A percentile compares a stretch with the other conserved stretches of the same genome.
Evolutionary conservation across 2,329 filamentous ascomycete genomes (phyloP).

Genomic region (Trichoderma aggressivum): DNA sequence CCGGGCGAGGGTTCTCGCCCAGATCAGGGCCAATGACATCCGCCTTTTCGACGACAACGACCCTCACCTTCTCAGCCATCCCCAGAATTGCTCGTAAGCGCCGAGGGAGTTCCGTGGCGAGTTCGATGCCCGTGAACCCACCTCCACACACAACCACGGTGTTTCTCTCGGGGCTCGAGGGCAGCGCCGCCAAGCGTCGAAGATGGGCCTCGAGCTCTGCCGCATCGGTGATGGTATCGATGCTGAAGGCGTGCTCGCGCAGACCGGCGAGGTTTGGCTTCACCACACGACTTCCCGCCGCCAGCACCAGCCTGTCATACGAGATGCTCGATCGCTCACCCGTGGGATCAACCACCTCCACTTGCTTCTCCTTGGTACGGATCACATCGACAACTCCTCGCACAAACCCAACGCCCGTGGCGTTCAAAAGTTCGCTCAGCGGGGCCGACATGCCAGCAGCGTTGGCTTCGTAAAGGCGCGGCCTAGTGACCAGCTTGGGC

Average conservation of each 20-base stretch:
- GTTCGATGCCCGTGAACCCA: constrained; percentile 36
- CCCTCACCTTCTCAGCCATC: constrained; percentile 12
- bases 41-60: constrained; percentile 30
- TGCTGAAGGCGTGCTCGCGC: constrained; percentile 31
- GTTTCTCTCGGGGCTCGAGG: constrained; percentile 28
- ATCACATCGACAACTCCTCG: constrained; percentile 26
- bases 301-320: constrained; percentile 35
- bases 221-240: constrained; percentile 31
- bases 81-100: constrained; percentile 27
- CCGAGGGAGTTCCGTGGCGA: constrained; percentile 30
- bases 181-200: constrained; percentile 23
- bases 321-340: constrained; percentile 18
- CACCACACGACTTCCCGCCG: constrained; percentile 33
- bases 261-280: constrained; percentile 32
- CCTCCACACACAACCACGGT: constrained; percentile 34
- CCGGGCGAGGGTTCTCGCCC: constrained; percentile 31
- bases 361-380: constrained; percentile 14
- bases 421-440: constrained; percentile 27
- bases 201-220: constrained; percentile 30
- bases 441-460: constrained; percentile 26
- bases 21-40: constrained; percentile 32
- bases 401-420: constrained; percentile 28
- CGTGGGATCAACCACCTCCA: background rate
- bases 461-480: constrained; percentile 35
- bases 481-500: constrained; percentile 31